Evolutionary conservation across 2,329 filamentous ascomycete genomes (phyloP).

Genomic region (Colletotrichum sp.): DNA sequence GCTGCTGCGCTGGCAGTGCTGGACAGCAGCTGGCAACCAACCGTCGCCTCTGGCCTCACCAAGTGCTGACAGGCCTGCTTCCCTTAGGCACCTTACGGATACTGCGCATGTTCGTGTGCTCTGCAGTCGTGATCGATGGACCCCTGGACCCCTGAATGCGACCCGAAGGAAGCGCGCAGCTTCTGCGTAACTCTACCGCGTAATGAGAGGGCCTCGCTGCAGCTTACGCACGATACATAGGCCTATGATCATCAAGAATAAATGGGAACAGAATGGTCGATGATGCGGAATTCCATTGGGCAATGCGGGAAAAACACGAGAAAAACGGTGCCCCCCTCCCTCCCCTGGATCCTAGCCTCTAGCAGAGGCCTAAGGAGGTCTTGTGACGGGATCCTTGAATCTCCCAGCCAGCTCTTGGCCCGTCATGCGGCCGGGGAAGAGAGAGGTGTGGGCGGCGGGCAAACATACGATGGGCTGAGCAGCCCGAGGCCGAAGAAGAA

Average conservation of each 20-base stretch:
- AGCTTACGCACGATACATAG: background rate
- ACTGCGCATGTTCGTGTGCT: background rate
- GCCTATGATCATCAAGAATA: background rate
- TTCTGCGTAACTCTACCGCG: background rate
- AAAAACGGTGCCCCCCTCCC: background rate
- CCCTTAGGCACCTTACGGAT: background rate
- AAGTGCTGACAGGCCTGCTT: background rate
- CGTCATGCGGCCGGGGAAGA: background rate
- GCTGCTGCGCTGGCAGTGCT: conserved; percentile 2
- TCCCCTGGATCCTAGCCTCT: background rate
- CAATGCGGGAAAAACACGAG: background rate
- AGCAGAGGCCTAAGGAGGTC: background rate
- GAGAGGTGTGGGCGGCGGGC: background rate
- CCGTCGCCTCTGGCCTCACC: background rate
- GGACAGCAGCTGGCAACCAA: background rate
- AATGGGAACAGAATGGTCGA: background rate
- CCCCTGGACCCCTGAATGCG: conserved; percentile 5
- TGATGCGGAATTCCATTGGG: conserved; percentile 3
- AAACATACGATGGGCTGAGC: conserved; percentile 1
- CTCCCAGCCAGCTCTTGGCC: conserved; percentile 3
- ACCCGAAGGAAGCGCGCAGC: background rate
- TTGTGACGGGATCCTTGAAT: background rate
- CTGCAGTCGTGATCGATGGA: background rate
- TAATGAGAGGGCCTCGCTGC: background rate
- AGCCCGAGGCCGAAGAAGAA: background rate